Conservation (phyloP, 805 yeast species). For the Kluyveromyces nonfermentans region DNA sequence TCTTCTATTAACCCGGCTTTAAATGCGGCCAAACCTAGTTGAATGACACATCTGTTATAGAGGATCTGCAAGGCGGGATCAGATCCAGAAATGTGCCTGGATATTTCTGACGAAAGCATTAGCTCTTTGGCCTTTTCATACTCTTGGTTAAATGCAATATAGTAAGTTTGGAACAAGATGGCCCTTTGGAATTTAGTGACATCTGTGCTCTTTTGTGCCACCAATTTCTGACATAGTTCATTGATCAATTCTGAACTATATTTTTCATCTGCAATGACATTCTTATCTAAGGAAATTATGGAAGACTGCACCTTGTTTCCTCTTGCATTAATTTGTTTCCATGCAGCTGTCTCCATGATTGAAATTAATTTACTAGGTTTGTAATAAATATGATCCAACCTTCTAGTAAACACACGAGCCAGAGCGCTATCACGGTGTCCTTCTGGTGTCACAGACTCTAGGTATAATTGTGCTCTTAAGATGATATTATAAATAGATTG, state of each 20-base stretch:
- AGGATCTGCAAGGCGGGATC: slow-evolving; percentile 83
- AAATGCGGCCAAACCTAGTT: slow-evolving; percentile 93
- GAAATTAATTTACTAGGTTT: slow-evolving; percentile 71
- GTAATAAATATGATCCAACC: slow-evolving; percentile 89
- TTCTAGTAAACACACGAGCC: slow-evolving; percentile 66
- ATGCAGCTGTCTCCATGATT: slow-evolving; percentile 63
- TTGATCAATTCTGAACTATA: slow-evolving; percentile 53
- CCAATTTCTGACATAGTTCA: slow-evolving; percentile 53
- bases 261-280: slow-evolving; percentile 24
- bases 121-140: slow-evolving; percentile 81
- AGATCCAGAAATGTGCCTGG: slow-evolving; percentile 70
- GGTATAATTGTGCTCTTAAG: slow-evolving; percentile 77
- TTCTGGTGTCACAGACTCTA: slow-evolving; percentile 52
- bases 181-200: slow-evolving; percentile 72
- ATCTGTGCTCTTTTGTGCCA: slow-evolving; percentile 45
- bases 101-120: slow-evolving; percentile 78
- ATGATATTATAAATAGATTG: slow-evolving; percentile 62
- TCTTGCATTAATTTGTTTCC: slow-evolving; percentile 40
- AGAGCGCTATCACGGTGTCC: slow-evolving; percentile 44
- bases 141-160: slow-evolving; percentile 80
- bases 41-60: slow-evolving; percentile 92
- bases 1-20: slow-evolving; percentile 79
- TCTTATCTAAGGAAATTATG: slow-evolving; percentile 16
- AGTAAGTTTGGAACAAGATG: slow-evolving; percentile 75
- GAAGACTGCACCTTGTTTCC: slow-evolving; percentile 14